These are phyloP conservation scores for Monosporascus sp. DNA, from an alignment of 2,329 filamentous ascomycete species.

Conservation along the genomic window DNA sequence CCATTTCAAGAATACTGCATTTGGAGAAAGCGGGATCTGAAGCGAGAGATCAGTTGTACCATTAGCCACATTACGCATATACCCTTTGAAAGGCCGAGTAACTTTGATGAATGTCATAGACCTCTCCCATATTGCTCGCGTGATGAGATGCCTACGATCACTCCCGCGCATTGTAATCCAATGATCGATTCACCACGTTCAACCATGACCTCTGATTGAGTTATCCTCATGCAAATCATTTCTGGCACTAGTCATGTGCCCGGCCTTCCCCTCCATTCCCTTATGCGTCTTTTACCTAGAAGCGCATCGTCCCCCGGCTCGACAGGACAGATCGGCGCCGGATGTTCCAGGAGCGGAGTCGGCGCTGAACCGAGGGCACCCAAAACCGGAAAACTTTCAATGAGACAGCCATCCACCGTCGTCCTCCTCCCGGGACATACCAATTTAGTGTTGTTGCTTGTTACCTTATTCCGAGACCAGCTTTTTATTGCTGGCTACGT, in stretches of 20 bases:
- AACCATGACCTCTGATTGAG: neutral
- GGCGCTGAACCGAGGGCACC: neutral
- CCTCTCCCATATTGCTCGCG: conserved; percentile 6
- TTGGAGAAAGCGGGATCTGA: conserved; percentile 9
- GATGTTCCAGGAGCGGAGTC: neutral
- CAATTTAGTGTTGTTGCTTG: no score
- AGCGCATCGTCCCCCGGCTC: neutral
- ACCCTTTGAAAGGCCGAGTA: conserved; percentile 19
- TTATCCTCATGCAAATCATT: neutral
- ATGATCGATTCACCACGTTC: neutral
- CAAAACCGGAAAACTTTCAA: neutral
- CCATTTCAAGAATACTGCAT: conserved; percentile 1
- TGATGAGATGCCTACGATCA: conserved; percentile 16
- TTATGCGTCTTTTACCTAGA: neutral
- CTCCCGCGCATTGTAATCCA: conserved; percentile 11
- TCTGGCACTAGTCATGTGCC: neutral
- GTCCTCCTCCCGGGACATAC: no score
- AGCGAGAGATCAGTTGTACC: conserved; percentile 17
- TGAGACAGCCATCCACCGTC: no score
- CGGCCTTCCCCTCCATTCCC: neutral
- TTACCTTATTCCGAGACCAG: no score
- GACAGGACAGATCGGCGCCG: neutral
- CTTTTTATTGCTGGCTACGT: no score
- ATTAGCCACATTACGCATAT: conserved; percentile 21
- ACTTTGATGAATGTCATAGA: conserved; percentile 3